Base-by-base conservation (phyloP, 805 yeast species). In the Candida gorgasii region DNA sequence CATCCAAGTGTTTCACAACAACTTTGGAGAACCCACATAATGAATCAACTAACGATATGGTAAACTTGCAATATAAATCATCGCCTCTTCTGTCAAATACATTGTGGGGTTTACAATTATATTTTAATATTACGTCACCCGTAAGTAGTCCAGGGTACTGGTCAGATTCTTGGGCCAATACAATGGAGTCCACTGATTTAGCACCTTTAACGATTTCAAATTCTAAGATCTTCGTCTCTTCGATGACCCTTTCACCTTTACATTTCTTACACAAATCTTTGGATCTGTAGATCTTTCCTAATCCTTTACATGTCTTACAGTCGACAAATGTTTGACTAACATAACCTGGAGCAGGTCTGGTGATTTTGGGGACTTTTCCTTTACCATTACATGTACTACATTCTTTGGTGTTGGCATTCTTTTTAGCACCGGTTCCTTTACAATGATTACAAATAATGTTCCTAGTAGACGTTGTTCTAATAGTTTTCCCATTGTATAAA, bases 261-360 rank as follows among this genome's bases (percentile, higher is more conserved):
- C 99, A 92, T 45, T 72, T 73, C 51, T 80, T 84, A 69, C 99
- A 92, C 47, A 72, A 71, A 58, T 89, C 95, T 57, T 84, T 86
- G 19, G 76, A 59, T 39, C 80, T 68, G 53, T 68, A 76, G 5
- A 74, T 66, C 38, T 72, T 64, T 3, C 97, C 97, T 15, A 68
- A 63, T 9, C 95, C 97, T 20, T 72, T 65, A 69, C 98, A 92
- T 7, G 71, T 63, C 3, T 71, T 65, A 64, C 98, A 92, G 11
- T 69, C 69, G 2, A 77, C 78, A 34, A 69, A 68, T 20, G 79
- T 80, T 44, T 78, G 79, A 1, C 89, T 73, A n/a, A 80, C 80
- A 53, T 86, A 65, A 1, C 96, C 96, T 0, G 88, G 88, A 0
- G 83, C 89, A 36, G 84, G 74, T 40, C 89, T 73, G 44, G 79